phyloP scores from a whole-genome alignment of 805 yeast species.

The Starmerella bombicola region DNA sequence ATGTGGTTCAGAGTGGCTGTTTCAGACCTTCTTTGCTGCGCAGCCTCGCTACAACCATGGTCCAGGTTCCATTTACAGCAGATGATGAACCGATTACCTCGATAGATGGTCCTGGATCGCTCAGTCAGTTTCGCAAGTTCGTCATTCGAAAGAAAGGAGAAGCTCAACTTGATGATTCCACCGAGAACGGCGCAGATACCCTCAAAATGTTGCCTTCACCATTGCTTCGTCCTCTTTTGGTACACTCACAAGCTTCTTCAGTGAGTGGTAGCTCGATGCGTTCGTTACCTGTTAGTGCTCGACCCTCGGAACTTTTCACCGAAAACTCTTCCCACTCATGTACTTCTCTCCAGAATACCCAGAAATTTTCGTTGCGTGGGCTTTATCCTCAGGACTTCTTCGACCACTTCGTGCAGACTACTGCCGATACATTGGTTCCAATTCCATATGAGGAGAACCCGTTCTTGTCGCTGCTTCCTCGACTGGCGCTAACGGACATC shows the following conservation, averaged over 20 bases:
- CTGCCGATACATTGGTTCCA: conserved; percentile 52
- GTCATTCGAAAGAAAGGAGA: conserved; percentile 2
- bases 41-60: conserved; percentile 9
- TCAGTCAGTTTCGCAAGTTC: conserved; percentile 14
- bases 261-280: background rate
- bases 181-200: background rate
- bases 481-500: conserved; percentile 45
- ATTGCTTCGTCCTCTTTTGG: conserved; percentile 1
- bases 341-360: background rate
- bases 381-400: conserved; percentile 37
- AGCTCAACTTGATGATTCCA: background rate
- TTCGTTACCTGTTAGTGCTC: background rate
- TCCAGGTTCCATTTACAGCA: conserved; percentile 7
- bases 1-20: background rate
- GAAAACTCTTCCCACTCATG: background rate
- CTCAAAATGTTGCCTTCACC: background rate
- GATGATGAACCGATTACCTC: conserved; percentile 16
- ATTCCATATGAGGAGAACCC: conserved; percentile 60
- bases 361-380: background rate
- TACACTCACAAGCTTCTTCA: background rate
- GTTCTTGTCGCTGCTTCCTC: conserved; percentile 50
- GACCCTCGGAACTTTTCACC: conserved; percentile 1
- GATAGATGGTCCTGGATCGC: conserved; percentile 11
- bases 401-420: conserved; percentile 49
- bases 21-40: background rate